Evolutionary conservation across 345 rosid genomes (phyloP), one percentile per base, ranked within the genome.

Genomic region (Cardamine resedifolia): DNA sequence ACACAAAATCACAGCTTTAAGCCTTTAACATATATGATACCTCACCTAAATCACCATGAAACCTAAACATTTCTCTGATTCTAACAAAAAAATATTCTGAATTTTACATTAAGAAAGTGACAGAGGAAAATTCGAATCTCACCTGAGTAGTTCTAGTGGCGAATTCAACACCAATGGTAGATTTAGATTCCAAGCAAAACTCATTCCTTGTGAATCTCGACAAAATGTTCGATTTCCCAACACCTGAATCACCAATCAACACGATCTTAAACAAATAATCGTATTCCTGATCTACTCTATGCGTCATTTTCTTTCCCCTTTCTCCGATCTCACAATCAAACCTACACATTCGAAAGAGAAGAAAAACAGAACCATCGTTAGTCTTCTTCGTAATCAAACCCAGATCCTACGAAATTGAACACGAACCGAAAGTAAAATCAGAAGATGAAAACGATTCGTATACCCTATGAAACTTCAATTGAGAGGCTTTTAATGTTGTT

Each of bases 241-340:
- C 94, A 56, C 94, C 90, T 10, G 94, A 83, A 75, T 88, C 94
- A 36, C 94, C 94, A 39, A 88, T 86, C 82, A 88, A 39, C 41
- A 86, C 94, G 82, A 88, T 88, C 94, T 88, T 88, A 78, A 85
- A 88, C 59, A 88, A 79, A 53, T 84, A 84, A 68, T 88, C 90
- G 69, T 86, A 86, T 67, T 86, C 94, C 47, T 83, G 86, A 86
- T 86, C 87, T 36, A 81, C 84, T 66, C 87, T 74, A 78, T 77
- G 57, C 52, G 82, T 83, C 94, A 86, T 88, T 66, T 59, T 88
- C 23, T 50, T 12, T 19, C 39, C 44, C 72, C 53, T 21, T 53
- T 77, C 59, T 28, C 59, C 74, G 63, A 77, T 77, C 80, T 80
- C 62, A 6, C 33, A 49, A 76, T 70, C 66, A 70, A 70, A 63